Base-by-base conservation (phyloP, 768 basidiomycete species). In the Pilatotrama ljubarskyi region DNA sequence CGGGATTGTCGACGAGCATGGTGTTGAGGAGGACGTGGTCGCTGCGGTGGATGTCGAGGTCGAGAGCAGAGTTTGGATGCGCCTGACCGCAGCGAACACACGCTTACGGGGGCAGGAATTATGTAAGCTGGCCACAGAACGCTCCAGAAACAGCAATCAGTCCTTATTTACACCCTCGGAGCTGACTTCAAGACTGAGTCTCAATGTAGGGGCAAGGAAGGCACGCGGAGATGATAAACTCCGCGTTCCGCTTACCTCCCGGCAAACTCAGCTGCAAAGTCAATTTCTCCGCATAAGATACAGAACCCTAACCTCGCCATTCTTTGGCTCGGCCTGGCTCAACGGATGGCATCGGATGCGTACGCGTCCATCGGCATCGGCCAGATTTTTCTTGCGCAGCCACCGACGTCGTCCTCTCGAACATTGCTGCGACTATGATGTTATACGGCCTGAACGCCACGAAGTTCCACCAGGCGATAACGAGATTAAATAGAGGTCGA, bases 1-100 rank as follows among this genome's bases (percentile, higher is more conserved):
- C 66, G 10, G 71, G 68, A 46, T 74, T 76, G 75, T 80, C 78
- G 69, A 79, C 76, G 54, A 76, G 76, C 80, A 80, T 81, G 58
- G 44, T 53, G 63, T 32, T 32, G 29, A 32, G 29, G 29, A 18
- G 32, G 49, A 37, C 46, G 42, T 26, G 24, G 44, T 37, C 13
- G 56, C 38, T 40, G 49, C 22, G 54, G 50, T 46, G 20, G 54
- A 40, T 41, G 41, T 64, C 46, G 25, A 44, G 55, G 60, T 52
- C 5, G 25, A 51, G 49, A 44, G 41, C 26, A 52, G 44, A 50
- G 55, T 48, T 35, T 53, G 35, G 40, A 40, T 29, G 11, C 20
- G 44, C 42, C 17, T 18, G 5, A 10, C 29, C 29, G 29, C 24
- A 17, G 22, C 22, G 38, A 48, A 38, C 54, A 20, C 32, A 26